Percentiles rank a stretch among this genome's conserved stretches.
Conservation (phyloP, 371 early-diverging fungal species). For the Encephalitozoon cuniculi region DNA sequence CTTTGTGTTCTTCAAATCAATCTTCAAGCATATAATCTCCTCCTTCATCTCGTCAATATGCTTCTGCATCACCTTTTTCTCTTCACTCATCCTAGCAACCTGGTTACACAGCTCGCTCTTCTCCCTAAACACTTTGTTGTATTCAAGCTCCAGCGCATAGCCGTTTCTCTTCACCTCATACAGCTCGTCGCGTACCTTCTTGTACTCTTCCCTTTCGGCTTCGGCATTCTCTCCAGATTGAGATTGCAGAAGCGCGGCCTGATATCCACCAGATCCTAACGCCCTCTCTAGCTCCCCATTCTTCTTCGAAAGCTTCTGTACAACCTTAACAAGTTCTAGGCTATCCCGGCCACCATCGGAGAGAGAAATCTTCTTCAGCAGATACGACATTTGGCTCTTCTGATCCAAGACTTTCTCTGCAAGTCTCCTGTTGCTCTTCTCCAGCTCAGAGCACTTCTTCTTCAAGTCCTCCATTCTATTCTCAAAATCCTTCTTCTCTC, state of each 20-base stretch:
- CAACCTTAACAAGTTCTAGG: neutral
- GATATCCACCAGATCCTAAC: neutral
- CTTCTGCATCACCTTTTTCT: neutral
- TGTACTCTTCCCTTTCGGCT: neutral
- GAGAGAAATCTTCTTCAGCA: neutral
- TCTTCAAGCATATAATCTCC: slow-evolving; percentile 2
- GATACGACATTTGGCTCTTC: slow-evolving; percentile 3
- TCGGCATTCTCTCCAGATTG: neutral
- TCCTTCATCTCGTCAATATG: neutral
- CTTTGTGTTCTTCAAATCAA: slow-evolving; percentile 1
- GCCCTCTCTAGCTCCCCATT: neutral
- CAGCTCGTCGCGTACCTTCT: neutral
- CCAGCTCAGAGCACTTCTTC: neutral
- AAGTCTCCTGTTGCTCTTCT: neutral
- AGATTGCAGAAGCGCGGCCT: neutral
- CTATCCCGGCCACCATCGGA: neutral
- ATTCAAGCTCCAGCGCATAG: neutral
- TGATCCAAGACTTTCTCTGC: neutral
- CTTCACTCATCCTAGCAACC: neutral
- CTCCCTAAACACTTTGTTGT: slow-evolving; percentile 1
- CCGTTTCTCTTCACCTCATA: neutral
- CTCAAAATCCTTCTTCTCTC: neutral
- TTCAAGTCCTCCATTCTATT: neutral
- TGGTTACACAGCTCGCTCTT: neutral
- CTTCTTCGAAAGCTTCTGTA: slow-evolving; percentile 6